Evolutionary conservation across 495 filamentous ascomycete genomes (phyloP), one percentile per base, ranked within the genome.

Genomic region (Entonaema liquescens): DNA sequence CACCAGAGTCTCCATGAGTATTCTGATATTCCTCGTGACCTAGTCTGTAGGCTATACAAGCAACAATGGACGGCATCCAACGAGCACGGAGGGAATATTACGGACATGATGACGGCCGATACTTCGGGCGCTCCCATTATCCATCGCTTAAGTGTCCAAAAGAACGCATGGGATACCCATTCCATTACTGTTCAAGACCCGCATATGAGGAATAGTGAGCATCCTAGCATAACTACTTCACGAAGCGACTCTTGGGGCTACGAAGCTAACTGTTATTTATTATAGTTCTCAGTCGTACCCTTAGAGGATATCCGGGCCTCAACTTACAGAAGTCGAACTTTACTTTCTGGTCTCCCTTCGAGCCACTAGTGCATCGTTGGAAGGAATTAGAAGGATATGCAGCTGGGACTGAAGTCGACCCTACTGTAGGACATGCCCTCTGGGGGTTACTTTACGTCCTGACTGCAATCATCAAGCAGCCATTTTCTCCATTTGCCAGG

Each of bases 341-440:
- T 47, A 84, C 85, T 15, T 88, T 90, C 70, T 66, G 29, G 1
- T 75, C 77, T 0, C 84, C 84, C 0, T 90, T 87, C 72, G 77
- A 80, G 62, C 84, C 88, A 5, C 78, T 91, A 11, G 83, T 90
- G 26, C 86, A 90, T 71, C 83, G 55, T 26, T 58, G 55, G 89
- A 73, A 83, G 0, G 69, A 77, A 2, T 77, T 90, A 36, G 62
- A 79, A 49, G 5, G 67, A n/a, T 66, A 65, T 26, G 80, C 86
- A 29, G 38, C 68, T 1, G 76, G 75, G 9, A 81, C 49, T 53
- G 28, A 53, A 29, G 15, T 11, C 12, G 6, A 79, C 2, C 83
- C 83, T 42, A 65, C 74, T 11, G 83, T 87, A 61, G 79, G 84
- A 12, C 74, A 83, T 21, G 73, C 88, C 0, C 80, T 89, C 12